These are phyloP conservation scores for Hippophae gyantsensis DNA, from an alignment of 306 rosid species.

Conservation along the genomic window DNA sequence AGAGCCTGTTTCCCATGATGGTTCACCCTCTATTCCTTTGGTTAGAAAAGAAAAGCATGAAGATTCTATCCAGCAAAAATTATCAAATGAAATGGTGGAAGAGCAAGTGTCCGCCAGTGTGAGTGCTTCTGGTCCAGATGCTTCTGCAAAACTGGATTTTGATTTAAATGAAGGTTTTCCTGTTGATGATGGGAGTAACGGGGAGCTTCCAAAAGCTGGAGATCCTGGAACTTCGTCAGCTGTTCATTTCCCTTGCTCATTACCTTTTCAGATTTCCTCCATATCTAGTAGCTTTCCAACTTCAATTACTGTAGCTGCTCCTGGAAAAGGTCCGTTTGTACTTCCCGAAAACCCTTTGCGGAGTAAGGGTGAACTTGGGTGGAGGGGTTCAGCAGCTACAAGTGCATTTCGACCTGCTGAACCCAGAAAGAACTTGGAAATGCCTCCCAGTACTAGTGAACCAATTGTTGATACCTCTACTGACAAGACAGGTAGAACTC, in stretches of 20 bases:
- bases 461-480: conserved; percentile 18
- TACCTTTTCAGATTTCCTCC: conserved; percentile 40
- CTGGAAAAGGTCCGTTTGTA: conserved; percentile 57
- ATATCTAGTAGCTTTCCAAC: conserved; percentile 35
- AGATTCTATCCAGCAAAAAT: conserved; percentile 11
- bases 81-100: conserved; percentile 48
- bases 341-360: conserved; percentile 58
- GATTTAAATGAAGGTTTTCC: conserved; percentile 68
- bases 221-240: conserved; percentile 30
- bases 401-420: conserved; percentile 87
- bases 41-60: conserved; percentile 22
- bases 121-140: conserved; percentile 31
- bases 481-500: conserved; percentile 34
- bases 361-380: conserved; percentile 59
- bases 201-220: conserved; percentile 25
- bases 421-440: conserved; percentile 51
- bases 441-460: conserved; percentile 12
- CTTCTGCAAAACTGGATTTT: conserved; percentile 45
- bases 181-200: conserved; percentile 49
- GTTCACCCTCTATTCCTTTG: conserved; percentile 7
- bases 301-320: conserved; percentile 57
- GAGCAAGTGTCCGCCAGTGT: conserved; percentile 45
- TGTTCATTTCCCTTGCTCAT: conserved; percentile 37
- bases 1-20: conserved; percentile 7
- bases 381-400: conserved; percentile 84